Base-by-base conservation (phyloP, 73 alveolate species). In the Loxodes magnus region DNA sequence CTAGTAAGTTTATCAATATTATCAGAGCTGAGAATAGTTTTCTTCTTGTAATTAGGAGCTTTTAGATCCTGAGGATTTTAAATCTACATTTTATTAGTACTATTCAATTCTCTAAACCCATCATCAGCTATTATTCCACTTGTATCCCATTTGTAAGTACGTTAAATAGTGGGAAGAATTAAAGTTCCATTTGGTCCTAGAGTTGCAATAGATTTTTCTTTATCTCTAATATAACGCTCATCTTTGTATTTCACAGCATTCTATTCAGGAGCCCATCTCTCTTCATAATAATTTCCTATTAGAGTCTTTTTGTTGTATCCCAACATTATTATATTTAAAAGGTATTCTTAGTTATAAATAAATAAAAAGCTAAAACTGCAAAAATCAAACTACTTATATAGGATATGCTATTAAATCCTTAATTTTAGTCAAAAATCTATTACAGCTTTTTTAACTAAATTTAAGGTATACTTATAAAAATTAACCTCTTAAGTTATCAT, bases 1-100 rank as follows among this genome's bases (percentile, higher is more conserved):
- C n/a, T n/a, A n/a, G n/a, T 12, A 17, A 41, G 44, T 31, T 54
- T 64, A 57, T 64, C 49, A 81, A 23, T 65, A 71, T 17, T 55
- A 48, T 1, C 79, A 56, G 14, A 75, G 65, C 53, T 66, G 72
- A 2, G 89, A 74, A 75, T 75, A 43, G 58, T 75, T 34, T 75
- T 55, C 49, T 75, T 75, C 48, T 75, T 56, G 28, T 16, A 6
- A 9, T 9, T 9, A 16, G 20, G 53, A 12, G n/a, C 56, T 17
- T 55, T 49, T 16, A 51, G 57, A 22, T 43, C 71, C 4, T 36
- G 30, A 15, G 89, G 89, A 52, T 75, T 56, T 23, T 23, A 22
- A 36, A 75, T 16, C 26, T 75, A 74, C 5, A 52, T 49, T 23
- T 56, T 39, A 28, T 46, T 68, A 3, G 50, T 49, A 12, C 79